Percentiles rank a stretch among this genome's conserved stretches.
phyloP scores from a whole-genome alignment of 495 filamentous ascomycete species.

The Saxophila tyrrhenica region DNA sequence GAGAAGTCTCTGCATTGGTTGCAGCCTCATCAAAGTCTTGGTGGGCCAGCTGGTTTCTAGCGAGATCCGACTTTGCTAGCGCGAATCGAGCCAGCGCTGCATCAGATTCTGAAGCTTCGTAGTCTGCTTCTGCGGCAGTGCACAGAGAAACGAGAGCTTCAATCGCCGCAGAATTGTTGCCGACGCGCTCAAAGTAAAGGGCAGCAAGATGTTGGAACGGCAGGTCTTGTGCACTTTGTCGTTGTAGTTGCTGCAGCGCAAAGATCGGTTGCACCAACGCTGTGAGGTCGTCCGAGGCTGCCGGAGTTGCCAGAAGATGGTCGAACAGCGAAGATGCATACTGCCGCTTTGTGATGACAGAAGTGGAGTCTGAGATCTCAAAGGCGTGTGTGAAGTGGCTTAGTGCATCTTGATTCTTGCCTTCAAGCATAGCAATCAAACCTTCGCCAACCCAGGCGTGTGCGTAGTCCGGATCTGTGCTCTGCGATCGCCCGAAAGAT shows the following conservation, averaged over 20 bases:
- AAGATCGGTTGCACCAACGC: constrained; percentile 69
- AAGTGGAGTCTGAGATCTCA: constrained; percentile 73
- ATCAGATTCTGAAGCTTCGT: constrained; percentile 69
- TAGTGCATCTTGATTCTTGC: constrained; percentile 62
- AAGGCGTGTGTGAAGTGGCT: constrained; percentile 89
- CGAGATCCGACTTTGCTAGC: constrained; percentile 78
- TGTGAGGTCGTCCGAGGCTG: constrained; percentile 48
- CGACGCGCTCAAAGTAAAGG: constrained; percentile 67
- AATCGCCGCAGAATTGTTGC: constrained; percentile 54
- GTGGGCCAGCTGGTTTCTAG: constrained; percentile 61
- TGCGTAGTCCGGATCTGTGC: constrained; percentile 82
- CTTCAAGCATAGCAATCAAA: constrained; percentile 63
- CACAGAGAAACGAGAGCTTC: constrained; percentile 55
- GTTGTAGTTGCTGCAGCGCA: constrained; percentile 67
- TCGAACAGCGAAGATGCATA: constrained; percentile 74
- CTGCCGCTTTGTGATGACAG: constrained; percentile 57
- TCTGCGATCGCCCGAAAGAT: constrained; percentile 82
- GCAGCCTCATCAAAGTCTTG: constrained; percentile 52
- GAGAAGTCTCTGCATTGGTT: constrained; percentile 41
- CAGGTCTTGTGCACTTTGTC: constrained; percentile 54
- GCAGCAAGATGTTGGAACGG: constrained; percentile 66
- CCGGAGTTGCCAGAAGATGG: constrained; percentile 46
- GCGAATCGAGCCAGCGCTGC: constrained; percentile 62
- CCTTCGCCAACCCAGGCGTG: constrained; percentile 93
- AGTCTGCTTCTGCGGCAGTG: constrained; percentile 58